phyloP scores from a whole-genome alignment of 495 filamentous ascomycete genomes.

The Penicillium ochrochloron region DNA sequence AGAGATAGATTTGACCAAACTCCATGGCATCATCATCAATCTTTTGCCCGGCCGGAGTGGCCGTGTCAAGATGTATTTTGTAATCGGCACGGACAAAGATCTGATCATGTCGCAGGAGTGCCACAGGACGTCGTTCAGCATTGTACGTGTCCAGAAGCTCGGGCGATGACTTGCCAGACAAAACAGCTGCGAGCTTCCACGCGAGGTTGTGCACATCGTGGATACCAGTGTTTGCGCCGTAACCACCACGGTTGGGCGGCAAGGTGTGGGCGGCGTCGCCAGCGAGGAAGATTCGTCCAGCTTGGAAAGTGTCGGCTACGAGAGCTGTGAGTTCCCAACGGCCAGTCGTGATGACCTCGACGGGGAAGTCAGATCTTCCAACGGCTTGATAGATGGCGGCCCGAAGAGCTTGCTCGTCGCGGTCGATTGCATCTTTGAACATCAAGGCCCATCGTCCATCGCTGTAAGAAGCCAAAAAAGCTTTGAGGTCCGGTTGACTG shows the following conservation, averaged over 20 bases:
- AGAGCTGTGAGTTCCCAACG: slow-evolving; percentile 35
- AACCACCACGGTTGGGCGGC: slow-evolving; percentile 51
- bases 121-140: slow-evolving; percentile 55
- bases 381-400: slow-evolving; percentile 27
- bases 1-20: slow-evolving; percentile 31
- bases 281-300: slow-evolving; percentile 49
- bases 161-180: slow-evolving; percentile 42
- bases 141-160: slow-evolving; percentile 54
- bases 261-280: slow-evolving; percentile 58
- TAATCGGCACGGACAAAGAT: slow-evolving; percentile 37
- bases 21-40: slow-evolving; percentile 37
- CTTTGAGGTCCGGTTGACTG: slow-evolving; percentile 25
- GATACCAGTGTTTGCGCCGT: slow-evolving; percentile 56
- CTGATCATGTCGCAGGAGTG: slow-evolving; percentile 34
- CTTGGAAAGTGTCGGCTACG: slow-evolving; percentile 33
- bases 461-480: slow-evolving; percentile 34
- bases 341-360: slow-evolving; percentile 37
- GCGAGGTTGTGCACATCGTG: slow-evolving; percentile 52
- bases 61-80: slow-evolving; percentile 25
- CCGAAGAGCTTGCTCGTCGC: slow-evolving; percentile 23
- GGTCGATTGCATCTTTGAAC: slow-evolving; percentile 34
- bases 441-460: slow-evolving; percentile 38
- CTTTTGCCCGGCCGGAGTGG: slow-evolving; percentile 17
- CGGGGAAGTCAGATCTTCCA: slow-evolving; percentile 23
- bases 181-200: slow-evolving; percentile 53